Evolutionary conservation across 164 flowering plant species (phyloP).

Genomic region (Stephania japonica): DNA sequence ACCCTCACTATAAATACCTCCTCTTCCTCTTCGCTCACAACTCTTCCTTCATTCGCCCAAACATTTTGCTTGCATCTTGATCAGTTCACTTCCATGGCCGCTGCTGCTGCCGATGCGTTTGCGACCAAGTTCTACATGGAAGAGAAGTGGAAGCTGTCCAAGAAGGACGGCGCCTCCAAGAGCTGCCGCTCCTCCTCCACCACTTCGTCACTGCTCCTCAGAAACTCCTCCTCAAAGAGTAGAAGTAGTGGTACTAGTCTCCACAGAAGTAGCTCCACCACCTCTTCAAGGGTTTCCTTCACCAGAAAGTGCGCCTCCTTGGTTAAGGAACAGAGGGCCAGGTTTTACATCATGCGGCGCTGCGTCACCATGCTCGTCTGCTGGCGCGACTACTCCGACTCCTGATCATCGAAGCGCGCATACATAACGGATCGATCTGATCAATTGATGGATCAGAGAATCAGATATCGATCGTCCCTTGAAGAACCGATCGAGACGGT

Average conservation of each 20-base stretch:
- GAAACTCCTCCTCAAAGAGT: conserved; percentile 19
- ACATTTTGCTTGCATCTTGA: background rate
- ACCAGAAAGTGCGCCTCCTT: conserved; percentile 24
- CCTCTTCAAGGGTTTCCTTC: conserved; percentile 24
- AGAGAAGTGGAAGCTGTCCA: conserved; percentile 68
- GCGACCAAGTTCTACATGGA: conserved; percentile 38
- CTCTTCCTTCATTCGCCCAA: background rate
- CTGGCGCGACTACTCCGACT: conserved; percentile 28
- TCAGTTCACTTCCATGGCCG: background rate
- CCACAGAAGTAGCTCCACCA: background rate
- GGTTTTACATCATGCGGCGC: conserved; percentile 29
- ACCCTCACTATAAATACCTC: conserved; percentile 3
- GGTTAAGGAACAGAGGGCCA: conserved; percentile 30
- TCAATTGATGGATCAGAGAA: background rate
- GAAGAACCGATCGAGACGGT: background rate
- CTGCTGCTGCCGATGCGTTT: conserved; percentile 11
- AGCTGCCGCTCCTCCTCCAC: conserved; percentile 13
- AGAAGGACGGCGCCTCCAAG: conserved; percentile 47
- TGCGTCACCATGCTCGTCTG: conserved; percentile 35
- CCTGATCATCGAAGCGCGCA: conserved; percentile 3
- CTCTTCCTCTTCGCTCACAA: background rate
- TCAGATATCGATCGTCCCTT: background rate
- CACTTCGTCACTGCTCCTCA: conserved; percentile 24
- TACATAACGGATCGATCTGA: background rate
- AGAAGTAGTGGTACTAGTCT: too few relatives aligned